Conservation (phyloP, 345 rosid genomes). For the Syzygium aromaticum region DNA sequence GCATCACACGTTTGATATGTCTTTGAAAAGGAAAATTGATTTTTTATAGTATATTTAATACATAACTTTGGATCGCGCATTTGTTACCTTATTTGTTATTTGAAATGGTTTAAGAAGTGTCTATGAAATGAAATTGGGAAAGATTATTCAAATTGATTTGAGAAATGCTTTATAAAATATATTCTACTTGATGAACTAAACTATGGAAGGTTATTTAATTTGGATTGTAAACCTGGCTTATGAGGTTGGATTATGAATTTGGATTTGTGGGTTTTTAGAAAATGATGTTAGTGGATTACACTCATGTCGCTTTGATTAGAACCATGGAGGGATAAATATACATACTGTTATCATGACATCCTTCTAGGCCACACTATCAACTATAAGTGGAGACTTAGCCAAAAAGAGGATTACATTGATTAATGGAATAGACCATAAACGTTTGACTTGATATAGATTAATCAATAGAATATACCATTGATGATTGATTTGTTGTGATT, state of each 20-base stretch:
- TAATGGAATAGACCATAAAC: background rate
- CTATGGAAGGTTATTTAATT: background rate
- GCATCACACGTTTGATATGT: too few species aligned
- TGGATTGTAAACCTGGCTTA: background rate
- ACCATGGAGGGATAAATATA: background rate
- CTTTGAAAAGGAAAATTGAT: too few species aligned
- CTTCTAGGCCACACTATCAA: background rate
- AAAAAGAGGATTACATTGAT: background rate
- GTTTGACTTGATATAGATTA: background rate
- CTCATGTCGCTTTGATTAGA: background rate
- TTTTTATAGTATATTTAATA: too few species aligned
- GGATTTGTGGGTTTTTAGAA: background rate
- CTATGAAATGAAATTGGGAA: background rate
- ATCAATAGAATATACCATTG: background rate
- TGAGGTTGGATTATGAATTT: background rate
- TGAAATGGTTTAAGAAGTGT: background rate
- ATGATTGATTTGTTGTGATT: background rate
- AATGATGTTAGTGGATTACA: background rate
- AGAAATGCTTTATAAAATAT: background rate
- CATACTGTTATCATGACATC: background rate
- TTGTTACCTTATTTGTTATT: background rate
- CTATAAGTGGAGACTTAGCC: background rate
- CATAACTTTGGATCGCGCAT: background rate
- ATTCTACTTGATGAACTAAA: background rate
- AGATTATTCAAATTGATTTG: background rate